phyloP scores from a whole-genome alignment of 305 asterid species.

The Caryopteris hybrid region DNA sequence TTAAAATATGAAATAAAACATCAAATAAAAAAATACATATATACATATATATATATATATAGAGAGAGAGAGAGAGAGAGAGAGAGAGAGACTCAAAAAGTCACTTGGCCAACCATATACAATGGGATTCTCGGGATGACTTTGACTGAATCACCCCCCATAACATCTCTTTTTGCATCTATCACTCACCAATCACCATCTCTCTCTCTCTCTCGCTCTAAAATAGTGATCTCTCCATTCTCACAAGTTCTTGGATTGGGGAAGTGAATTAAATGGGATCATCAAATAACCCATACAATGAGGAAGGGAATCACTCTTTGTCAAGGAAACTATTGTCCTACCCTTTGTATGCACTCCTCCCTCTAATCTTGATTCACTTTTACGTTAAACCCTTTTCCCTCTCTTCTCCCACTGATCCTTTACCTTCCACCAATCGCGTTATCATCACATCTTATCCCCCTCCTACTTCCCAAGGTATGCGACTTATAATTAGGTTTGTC shows the following conservation, averaged over 20 bases:
- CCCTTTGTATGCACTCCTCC: slow-evolving; percentile 36
- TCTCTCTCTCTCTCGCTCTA: slow-evolving; percentile 1
- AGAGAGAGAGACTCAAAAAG: not conserved
- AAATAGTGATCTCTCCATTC: not conserved
- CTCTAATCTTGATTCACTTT: slow-evolving; percentile 40
- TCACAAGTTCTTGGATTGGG: not conserved
- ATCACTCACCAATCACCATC: not conserved
- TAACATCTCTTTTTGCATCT: not conserved
- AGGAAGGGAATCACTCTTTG: slow-evolving; percentile 19
- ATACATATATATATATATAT: no score
- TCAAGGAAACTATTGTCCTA: slow-evolving; percentile 33
- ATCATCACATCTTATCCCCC: slow-evolving; percentile 6
- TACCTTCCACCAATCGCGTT: slow-evolving; percentile 15
- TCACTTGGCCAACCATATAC: slow-evolving; percentile 37
- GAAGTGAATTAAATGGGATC: slow-evolving; percentile 33
- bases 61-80: no score
- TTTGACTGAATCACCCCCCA: slow-evolving; percentile 34
- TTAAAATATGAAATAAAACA: no score
- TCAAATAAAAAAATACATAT: no score
- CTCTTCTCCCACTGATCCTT: slow-evolving; percentile 15
- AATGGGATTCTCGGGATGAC: slow-evolving; percentile 27
- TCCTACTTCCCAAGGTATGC: slow-evolving; percentile 38
- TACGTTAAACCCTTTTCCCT: slow-evolving; percentile 29
- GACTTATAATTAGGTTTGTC: no score
- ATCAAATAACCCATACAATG: slow-evolving; percentile 26